Evolutionary conservation across 1,284 basidiomycete genomes (phyloP).

Genomic region (Naganishia sp.): DNA sequence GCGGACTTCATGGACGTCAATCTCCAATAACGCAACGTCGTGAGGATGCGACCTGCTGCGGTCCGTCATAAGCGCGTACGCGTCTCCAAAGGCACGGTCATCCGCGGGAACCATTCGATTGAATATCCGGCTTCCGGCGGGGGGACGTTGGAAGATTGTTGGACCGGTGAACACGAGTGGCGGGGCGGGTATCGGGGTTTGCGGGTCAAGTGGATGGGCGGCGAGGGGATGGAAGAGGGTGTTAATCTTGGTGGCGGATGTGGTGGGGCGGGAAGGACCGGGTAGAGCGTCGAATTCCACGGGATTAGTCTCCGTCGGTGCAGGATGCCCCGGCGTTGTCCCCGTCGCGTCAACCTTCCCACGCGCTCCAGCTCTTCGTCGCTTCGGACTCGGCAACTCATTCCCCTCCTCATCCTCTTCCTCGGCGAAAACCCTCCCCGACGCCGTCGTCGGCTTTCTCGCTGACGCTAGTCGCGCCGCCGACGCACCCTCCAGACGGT

Average conservation of each 20-base stretch:
- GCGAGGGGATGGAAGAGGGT: conserved; percentile 13
- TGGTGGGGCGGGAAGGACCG: neutral
- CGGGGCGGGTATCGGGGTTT: conserved; percentile 19
- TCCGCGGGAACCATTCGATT: conserved; percentile 15
- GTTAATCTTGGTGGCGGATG: conserved; percentile 9
- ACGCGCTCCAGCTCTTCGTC: neutral
- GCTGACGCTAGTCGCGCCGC: neutral
- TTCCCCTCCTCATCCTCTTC: conserved; percentile 6
- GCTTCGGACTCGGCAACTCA: conserved; percentile 16
- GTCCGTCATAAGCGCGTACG: neutral
- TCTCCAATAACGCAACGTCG: neutral
- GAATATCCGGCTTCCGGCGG: conserved; percentile 3
- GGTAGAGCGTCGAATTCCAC: neutral
- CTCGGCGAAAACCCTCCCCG: conserved; percentile 1
- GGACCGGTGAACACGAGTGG: conserved; percentile 17
- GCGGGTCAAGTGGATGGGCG: conserved; percentile 15
- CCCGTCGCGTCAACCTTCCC: too few species aligned
- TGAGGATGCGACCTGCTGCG: too few species aligned
- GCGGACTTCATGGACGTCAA: neutral
- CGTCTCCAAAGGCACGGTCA: conserved; percentile 10
- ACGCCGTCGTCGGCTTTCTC: neutral
- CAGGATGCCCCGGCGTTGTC: too few species aligned
- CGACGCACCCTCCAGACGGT: neutral
- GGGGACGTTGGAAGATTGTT: conserved; percentile 19
- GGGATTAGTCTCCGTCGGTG: too few species aligned